A percentile compares a stretch with the other conserved stretches of the same genome.
These are phyloP conservation scores for Vickermania ingenoplastis DNA, from an alignment of 208 protist genomes.

Conservation along the genomic window DNA sequence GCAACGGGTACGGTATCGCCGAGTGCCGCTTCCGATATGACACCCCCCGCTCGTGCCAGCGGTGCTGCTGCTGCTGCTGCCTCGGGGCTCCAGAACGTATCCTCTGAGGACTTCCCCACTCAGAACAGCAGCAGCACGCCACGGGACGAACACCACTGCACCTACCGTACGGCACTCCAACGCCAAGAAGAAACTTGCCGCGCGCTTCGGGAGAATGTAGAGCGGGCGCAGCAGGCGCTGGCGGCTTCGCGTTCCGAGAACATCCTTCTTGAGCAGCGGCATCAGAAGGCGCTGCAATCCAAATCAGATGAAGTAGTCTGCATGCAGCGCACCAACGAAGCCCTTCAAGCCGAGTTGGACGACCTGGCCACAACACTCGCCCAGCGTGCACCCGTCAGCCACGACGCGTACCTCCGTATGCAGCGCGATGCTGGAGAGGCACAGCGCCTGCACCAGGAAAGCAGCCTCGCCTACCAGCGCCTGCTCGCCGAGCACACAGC, in stretches of 20 bases:
- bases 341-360: not conserved
- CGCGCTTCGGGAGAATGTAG: not conserved
- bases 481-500: not conserved
- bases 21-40: not conserved
- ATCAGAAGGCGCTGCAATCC: not conserved
- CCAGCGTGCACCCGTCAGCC: not conserved
- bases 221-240: not conserved
- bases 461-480: not conserved
- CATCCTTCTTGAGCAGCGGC: not conserved
- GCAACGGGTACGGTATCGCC: too few relatives aligned
- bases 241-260: not conserved
- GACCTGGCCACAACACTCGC: not conserved
- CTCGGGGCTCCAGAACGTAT: not conserved
- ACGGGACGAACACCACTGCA: not conserved
- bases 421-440: not conserved
- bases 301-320: not conserved
- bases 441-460: not conserved
- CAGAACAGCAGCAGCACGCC: too few relatives aligned
- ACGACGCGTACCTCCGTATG: not conserved
- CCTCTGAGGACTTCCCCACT: not conserved
- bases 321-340: not conserved
- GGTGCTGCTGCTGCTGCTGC: not conserved
- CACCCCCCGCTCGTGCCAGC: not conserved
- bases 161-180: not conserved
- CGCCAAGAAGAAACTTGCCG: not conserved